Conservation (phyloP, 805 yeast genomes). For the Kuraishia borneana region DNA sequence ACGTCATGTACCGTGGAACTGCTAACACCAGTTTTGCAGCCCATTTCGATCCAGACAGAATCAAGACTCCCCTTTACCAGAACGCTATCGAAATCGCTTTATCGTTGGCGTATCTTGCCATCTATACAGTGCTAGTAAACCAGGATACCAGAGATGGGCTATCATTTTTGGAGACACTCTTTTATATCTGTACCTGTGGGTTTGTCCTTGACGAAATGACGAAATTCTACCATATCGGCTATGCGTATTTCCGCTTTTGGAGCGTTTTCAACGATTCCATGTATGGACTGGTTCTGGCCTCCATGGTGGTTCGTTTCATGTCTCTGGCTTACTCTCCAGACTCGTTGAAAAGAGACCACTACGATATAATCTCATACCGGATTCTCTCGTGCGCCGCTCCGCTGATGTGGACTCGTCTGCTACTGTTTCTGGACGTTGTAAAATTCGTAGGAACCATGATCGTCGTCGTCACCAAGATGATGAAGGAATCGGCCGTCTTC, state of each 20-base stretch:
- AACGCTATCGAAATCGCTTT: conserved; percentile 59
- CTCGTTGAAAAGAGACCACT: conserved; percentile 9
- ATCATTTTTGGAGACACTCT: conserved; percentile 40
- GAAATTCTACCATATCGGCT: conserved; percentile 71
- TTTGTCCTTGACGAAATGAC: conserved; percentile 54
- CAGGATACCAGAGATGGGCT: conserved; percentile 30
- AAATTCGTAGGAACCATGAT: conserved; percentile 83
- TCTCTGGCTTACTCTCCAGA: conserved; percentile 18
- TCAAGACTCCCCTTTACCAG: conserved; percentile 80
- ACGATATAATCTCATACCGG: conserved; percentile 38
- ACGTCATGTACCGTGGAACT: conserved; percentile 51
- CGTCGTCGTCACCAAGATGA: conserved; percentile 74
- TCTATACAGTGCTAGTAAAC: conserved; percentile 58
- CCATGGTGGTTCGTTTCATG: conserved; percentile 45
- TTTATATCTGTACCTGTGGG: conserved; percentile 58
- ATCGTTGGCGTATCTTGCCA: conserved; percentile 47
- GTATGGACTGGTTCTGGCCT: conserved; percentile 41
- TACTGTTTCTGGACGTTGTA: conserved; percentile 68
- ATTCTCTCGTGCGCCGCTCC: conserved; percentile 76
- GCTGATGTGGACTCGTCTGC: conserved; percentile 71
- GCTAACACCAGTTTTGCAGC: conserved; percentile 38
- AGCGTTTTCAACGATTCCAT: conserved; percentile 65
- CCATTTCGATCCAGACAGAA: conserved; percentile 75
- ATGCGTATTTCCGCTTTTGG: conserved; percentile 64
- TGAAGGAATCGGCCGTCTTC: conserved; percentile 78